These are phyloP conservation scores for Xerophyta viscosa DNA, from an alignment of 106 monocot species.

Conservation along the genomic window DNA sequence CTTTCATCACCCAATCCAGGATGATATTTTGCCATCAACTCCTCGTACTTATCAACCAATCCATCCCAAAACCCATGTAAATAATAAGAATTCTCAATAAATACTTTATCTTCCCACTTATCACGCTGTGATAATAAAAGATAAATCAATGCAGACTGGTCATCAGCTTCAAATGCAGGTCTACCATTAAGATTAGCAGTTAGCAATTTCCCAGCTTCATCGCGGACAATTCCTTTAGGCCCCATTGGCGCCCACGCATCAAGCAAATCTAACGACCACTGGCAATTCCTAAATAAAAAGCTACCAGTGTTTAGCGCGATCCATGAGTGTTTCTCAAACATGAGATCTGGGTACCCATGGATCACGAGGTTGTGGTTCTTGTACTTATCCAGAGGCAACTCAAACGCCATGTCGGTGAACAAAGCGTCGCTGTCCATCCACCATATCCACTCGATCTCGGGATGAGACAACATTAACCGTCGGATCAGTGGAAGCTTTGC, in stretches of 20 bases:
- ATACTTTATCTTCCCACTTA: slow-evolving; percentile 38
- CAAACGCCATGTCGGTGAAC: slow-evolving; percentile 73
- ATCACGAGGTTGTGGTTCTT: slow-evolving; percentile 34
- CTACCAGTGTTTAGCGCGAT: slow-evolving; percentile 56
- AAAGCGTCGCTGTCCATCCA: slow-evolving; percentile 75
- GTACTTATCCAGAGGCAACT: slow-evolving; percentile 41
- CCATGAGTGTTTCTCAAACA: slow-evolving; percentile 64
- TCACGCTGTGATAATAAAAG: slow-evolving; percentile 44
- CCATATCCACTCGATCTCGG: slow-evolving; percentile 82
- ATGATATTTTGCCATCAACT: slow-evolving; percentile 65
- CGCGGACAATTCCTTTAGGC: slow-evolving; percentile 32
- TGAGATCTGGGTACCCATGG: slow-evolving; percentile 62
- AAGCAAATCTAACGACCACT: slow-evolving; percentile 64
- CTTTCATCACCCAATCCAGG: slow-evolving; percentile 57
- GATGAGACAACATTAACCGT: slow-evolving; percentile 49
- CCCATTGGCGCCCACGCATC: slow-evolving; percentile 79
- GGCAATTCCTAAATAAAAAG: slow-evolving; percentile 58
- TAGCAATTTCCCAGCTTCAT: slow-evolving; percentile 43
- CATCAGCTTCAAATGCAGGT: slow-evolving; percentile 68
- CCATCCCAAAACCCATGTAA: slow-evolving; percentile 62
- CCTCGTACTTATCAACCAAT: slow-evolving; percentile 59
- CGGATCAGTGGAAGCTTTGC: slow-evolving; percentile 58
- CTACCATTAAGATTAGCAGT: slow-evolving; percentile 45
- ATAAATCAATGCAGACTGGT: slow-evolving; percentile 69
- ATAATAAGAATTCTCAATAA: slow-evolving; percentile 49